These are phyloP conservation scores for Beverwykella pulmonaria DNA, from an alignment of 495 filamentous ascomycete species.

Conservation along the genomic window DNA sequence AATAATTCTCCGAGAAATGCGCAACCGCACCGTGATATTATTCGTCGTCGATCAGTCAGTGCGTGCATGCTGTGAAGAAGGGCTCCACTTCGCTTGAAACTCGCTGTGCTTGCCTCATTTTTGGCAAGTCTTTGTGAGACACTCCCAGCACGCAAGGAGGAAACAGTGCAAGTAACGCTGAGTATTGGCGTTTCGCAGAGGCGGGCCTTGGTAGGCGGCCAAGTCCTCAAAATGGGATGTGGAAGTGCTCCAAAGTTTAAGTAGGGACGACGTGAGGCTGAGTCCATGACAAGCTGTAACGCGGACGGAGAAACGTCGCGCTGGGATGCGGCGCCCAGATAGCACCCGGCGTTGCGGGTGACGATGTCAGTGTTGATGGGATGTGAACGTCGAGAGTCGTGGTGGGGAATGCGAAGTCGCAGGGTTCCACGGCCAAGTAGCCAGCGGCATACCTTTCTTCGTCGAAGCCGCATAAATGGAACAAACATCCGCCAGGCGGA, in stretches of 20 bases:
- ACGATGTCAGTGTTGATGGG: background rate
- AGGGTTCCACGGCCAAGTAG: background rate
- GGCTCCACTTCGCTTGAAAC: background rate
- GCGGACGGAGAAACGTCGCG: background rate
- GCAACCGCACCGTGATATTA: background rate
- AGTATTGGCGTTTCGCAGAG: no score
- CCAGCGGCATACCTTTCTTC: no score
- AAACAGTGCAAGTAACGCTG: no score
- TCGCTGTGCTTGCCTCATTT: background rate
- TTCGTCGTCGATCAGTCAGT: background rate
- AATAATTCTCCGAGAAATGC: background rate
- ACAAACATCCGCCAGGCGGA: background rate
- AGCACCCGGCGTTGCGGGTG: background rate
- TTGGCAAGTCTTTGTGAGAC: no score
- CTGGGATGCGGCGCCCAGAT: background rate
- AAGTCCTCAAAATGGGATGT: no score
- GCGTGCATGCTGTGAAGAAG: background rate
- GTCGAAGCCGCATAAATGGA: background rate
- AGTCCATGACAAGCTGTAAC: background rate
- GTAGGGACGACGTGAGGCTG: background rate
- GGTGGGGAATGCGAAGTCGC: no score
- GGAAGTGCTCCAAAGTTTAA: no score
- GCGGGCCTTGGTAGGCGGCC: no score
- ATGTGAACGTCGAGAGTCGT: no score
- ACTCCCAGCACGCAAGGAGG: no score